phyloP scores from a whole-genome alignment of 2,329 filamentous ascomycete genomes.

The Ophiostoma australiae region DNA sequence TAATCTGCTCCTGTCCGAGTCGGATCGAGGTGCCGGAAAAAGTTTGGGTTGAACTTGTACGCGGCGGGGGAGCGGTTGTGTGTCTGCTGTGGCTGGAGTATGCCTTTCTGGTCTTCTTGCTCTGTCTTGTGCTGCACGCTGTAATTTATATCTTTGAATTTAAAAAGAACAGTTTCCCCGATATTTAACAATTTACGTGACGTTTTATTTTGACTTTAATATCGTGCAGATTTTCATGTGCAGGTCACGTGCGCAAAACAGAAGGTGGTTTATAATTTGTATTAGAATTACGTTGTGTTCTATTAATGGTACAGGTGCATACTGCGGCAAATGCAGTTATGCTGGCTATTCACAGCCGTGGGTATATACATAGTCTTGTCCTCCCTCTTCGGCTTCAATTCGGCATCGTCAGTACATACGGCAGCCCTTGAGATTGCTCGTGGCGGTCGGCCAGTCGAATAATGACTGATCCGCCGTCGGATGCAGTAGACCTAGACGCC shows the following conservation, averaged over 20 bases:
- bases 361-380: background rate
- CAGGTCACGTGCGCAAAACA: background rate
- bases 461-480: constrained; percentile 42
- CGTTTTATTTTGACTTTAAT: constrained; percentile 7
- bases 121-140: constrained; percentile 32
- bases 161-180: constrained; percentile 46
- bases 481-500: background rate
- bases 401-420: constrained; percentile 36
- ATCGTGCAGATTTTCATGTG: background rate
- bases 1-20: background rate
- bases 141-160: constrained; percentile 54
- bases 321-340: background rate
- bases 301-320: background rate
- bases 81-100: constrained; percentile 15
- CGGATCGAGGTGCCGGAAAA: constrained; percentile 7
- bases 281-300: background rate
- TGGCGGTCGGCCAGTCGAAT: constrained; percentile 40
- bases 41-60: constrained; percentile 18
- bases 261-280: background rate
- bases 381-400: background rate
- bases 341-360: constrained; percentile 4
- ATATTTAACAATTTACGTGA: constrained; percentile 26
- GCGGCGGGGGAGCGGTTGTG: constrained; percentile 22
- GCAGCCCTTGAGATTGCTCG: constrained; percentile 34
- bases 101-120: constrained; percentile 15